A percentile compares a stretch with the other conserved stretches of the same genome.
Conservation (phyloP, 176 grass and related monocot genomes). For the Eremochloa ophiuroides region DNA sequence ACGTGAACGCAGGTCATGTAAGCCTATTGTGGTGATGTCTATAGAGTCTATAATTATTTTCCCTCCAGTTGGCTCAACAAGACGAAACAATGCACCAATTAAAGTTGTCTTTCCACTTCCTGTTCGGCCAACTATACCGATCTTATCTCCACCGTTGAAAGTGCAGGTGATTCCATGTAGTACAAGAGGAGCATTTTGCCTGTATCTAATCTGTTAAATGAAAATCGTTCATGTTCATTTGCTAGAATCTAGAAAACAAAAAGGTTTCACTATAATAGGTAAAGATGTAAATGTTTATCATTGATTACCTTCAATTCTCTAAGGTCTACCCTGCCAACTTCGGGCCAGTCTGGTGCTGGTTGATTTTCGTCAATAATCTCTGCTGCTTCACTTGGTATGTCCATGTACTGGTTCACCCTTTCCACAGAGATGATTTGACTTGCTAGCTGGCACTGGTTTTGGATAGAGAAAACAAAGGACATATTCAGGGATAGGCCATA, state of each 20-base stretch:
- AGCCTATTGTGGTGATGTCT: constrained; percentile 65
- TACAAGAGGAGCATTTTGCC: constrained; percentile 64
- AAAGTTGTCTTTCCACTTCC: constrained; percentile 97
- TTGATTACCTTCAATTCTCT: constrained; percentile 70
- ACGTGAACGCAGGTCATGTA: constrained; percentile 85
- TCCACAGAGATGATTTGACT: constrained; percentile 92
- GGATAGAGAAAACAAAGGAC: constrained; percentile 69
- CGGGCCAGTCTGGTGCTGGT: constrained; percentile 66
- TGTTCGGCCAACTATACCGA: constrained; percentile 88
- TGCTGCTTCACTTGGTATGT: constrained; percentile 66
- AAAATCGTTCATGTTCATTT: constrained; percentile 19
- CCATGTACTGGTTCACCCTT: constrained; percentile 89
- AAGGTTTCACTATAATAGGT: neutral
- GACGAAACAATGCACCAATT: constrained; percentile 81
- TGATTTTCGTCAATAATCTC: constrained; percentile 61
- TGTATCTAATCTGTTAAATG: constrained; percentile 74
- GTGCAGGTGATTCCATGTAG: constrained; percentile 77
- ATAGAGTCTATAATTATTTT: constrained; percentile 63
- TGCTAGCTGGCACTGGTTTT: constrained; percentile 81
- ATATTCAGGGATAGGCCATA: constrained; percentile 90
- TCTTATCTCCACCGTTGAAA: constrained; percentile 78
- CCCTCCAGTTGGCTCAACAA: constrained; percentile 88
- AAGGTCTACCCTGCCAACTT: constrained; percentile 65
- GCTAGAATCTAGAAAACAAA: neutral
- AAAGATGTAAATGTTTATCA: neutral